Percentiles rank a stretch among this genome's conserved stretches.
Evolutionary conservation across 1,139 yeast genomes (phyloP).

Genomic region (Blastobotrys capitulatus): DNA sequence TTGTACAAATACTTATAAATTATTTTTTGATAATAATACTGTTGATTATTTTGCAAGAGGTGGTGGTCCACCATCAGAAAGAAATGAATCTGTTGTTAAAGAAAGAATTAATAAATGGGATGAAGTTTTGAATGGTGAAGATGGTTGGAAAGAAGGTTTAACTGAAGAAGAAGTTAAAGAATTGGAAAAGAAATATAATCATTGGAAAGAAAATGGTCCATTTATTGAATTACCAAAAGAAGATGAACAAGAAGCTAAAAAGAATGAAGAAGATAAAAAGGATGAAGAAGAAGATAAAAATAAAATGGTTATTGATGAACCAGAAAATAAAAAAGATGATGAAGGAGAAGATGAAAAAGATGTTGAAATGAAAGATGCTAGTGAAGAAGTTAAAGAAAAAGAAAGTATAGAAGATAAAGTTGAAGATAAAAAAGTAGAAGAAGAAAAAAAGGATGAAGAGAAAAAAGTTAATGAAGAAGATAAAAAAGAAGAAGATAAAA

Average conservation of each 20-base stretch:
- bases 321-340: background rate
- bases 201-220: slow-evolving; percentile 26
- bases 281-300: background rate
- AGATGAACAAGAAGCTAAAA: slow-evolving; percentile 16
- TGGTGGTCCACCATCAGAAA: slow-evolving; percentile 12
- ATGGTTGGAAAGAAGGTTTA: slow-evolving; percentile 33
- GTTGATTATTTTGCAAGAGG: slow-evolving; percentile 65
- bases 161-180: slow-evolving; percentile 19
- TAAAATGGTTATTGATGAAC: slow-evolving; percentile 12
- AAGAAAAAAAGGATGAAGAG: slow-evolving; percentile 12
- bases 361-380: slow-evolving; percentile 13
- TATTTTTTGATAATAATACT: slow-evolving; percentile 78
- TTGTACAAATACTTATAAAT: slow-evolving; percentile 70
- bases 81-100: slow-evolving; percentile 19
- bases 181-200: slow-evolving; percentile 26
- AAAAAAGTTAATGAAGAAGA: no score
- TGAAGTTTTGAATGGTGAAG: slow-evolving; percentile 29
- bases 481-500: no score
- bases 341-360: slow-evolving; percentile 11
- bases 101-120: slow-evolving; percentile 22
- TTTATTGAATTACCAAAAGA: slow-evolving; percentile 1
- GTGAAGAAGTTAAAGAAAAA: slow-evolving; percentile 16
- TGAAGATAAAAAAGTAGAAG: background rate
- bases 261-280: slow-evolving; percentile 16
- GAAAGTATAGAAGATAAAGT: background rate